Percentiles rank a stretch among this genome's conserved stretches.
phyloP scores from a whole-genome alignment of 768 basidiomycete genomes.

The Favolaschia claudopus region DNA sequence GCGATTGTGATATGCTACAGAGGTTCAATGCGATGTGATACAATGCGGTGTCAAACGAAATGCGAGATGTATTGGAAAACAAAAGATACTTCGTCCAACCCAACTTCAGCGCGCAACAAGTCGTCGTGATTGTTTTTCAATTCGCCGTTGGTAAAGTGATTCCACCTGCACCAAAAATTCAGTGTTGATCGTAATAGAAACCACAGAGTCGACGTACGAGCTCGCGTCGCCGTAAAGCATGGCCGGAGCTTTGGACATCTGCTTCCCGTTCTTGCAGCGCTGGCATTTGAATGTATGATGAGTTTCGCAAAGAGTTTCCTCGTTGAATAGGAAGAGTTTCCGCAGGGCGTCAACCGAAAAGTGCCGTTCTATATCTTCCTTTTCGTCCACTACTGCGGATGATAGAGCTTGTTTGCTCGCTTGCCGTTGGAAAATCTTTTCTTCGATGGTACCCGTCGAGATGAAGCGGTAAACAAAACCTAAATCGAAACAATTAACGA shows the following conservation, averaged over 20 bases:
- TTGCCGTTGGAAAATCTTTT: constrained; percentile 99
- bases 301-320: constrained; percentile 87
- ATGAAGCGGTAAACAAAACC: constrained; percentile 99
- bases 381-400: constrained; percentile 97
- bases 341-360: constrained; percentile 90
- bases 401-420: constrained; percentile 96
- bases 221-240: constrained; percentile 95
- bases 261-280: constrained; percentile 86
- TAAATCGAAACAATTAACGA: constrained; percentile 34
- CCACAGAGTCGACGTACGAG: constrained; percentile 75
- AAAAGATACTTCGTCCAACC: constrained; percentile 85
- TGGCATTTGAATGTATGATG: constrained; percentile 99
- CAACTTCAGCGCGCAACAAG: constrained; percentile 88
- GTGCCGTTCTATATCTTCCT: constrained; percentile 94
- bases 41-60: constrained; percentile 42
- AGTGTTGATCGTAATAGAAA: background rate
- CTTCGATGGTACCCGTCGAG: constrained; percentile 95
- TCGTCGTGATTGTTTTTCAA: constrained; percentile 95
- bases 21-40: background rate
- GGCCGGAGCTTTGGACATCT: constrained; percentile 82
- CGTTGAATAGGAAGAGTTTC: constrained; percentile 91
- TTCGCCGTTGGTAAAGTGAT: constrained; percentile 92
- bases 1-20: no score
- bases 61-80: constrained; percentile 97
- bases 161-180: constrained; percentile 73